Percentiles rank a stretch among this genome's conserved stretches.
Conservation (phyloP, 805 yeast species). For the Torulaspora delbrueckii region DNA sequence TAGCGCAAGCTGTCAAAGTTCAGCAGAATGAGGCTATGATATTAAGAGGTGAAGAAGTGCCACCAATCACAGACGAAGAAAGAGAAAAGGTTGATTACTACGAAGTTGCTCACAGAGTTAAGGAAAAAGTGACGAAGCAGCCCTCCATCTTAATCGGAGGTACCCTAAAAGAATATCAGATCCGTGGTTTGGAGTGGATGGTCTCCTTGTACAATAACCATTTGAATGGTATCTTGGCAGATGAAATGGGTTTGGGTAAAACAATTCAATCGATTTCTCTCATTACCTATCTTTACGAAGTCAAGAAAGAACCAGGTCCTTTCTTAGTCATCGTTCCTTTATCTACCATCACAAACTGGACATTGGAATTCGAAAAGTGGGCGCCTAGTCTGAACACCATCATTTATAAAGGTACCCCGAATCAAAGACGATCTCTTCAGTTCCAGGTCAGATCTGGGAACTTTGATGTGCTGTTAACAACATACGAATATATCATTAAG, state of each 20-base stretch:
- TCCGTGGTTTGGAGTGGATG: conserved; percentile 98
- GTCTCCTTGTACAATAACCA: conserved; percentile 92
- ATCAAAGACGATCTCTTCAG: conserved; percentile 61
- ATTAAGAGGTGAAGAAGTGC: conserved; percentile 33
- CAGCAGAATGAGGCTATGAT: conserved; percentile 52
- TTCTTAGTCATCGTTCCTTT: conserved; percentile 78
- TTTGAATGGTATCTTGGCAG: conserved; percentile 94
- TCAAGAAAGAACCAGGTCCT: conserved; percentile 60
- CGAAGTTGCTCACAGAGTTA: conserved; percentile 72
- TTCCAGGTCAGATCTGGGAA: conserved; percentile 60
- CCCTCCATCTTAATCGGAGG: conserved; percentile 74
- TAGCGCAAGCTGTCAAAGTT: conserved; percentile 71
- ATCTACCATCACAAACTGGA: conserved; percentile 83
- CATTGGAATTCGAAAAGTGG: conserved; percentile 81
- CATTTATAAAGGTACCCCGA: conserved; percentile 74
- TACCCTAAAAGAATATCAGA: conserved; percentile 71
- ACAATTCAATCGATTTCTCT: conserved; percentile 81
- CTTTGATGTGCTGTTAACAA: conserved; percentile 72
- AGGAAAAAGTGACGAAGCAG: conserved; percentile 62
- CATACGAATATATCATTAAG: conserved; percentile 75
- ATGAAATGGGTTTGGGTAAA: conserved; percentile 99
- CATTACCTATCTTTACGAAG: conserved; percentile 64
- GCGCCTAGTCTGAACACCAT: conserved; percentile 72
- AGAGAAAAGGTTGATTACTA: conserved; percentile 71
- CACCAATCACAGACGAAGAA: conserved; percentile 45